Conservation (phyloP, 208 protist genomes). For the Borovskyia barvae region DNA sequence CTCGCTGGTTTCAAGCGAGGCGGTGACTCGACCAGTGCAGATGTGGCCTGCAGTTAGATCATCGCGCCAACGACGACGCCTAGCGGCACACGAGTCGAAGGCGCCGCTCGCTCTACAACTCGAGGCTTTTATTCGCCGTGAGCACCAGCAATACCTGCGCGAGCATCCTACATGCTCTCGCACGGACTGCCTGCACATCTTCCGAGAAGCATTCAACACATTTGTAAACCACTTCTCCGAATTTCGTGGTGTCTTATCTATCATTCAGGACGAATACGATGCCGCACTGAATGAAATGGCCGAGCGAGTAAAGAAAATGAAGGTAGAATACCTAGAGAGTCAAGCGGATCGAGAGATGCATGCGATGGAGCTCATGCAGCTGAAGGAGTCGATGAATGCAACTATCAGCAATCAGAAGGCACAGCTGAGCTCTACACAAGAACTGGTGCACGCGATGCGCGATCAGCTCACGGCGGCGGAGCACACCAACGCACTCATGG, state of each 20-base stretch:
- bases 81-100: slow-evolving; percentile 34
- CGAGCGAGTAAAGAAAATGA: slow-evolving; percentile 47
- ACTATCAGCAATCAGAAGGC: slow-evolving; percentile 86
- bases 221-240: slow-evolving; percentile 85
- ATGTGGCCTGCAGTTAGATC: slow-evolving; percentile 26
- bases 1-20: slow-evolving; percentile 8
- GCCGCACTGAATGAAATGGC: slow-evolving; percentile 55
- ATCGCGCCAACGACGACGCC: slow-evolving; percentile 17
- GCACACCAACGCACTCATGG: slow-evolving; percentile 56
- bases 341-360: slow-evolving; percentile 68
- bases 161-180: slow-evolving; percentile 66
- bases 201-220: slow-evolving; percentile 71
- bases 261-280: slow-evolving; percentile 87
- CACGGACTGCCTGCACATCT: slow-evolving; percentile 78
- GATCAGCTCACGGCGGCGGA: slow-evolving; percentile 75
- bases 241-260: slow-evolving; percentile 63
- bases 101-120: slow-evolving; percentile 77
- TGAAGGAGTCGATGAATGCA: slow-evolving; percentile 74
- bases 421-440: slow-evolving; percentile 67
- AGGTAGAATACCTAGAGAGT: slow-evolving; percentile 62
- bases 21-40: not conserved
- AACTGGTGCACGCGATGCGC: slow-evolving; percentile 63
- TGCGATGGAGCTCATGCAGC: slow-evolving; percentile 72
- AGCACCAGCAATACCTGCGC: slow-evolving; percentile 66
- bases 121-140: slow-evolving; percentile 79